These are phyloP conservation scores for Penicillium sp. DNA, from an alignment of 2,329 filamentous ascomycete species.

Conservation along the genomic window DNA sequence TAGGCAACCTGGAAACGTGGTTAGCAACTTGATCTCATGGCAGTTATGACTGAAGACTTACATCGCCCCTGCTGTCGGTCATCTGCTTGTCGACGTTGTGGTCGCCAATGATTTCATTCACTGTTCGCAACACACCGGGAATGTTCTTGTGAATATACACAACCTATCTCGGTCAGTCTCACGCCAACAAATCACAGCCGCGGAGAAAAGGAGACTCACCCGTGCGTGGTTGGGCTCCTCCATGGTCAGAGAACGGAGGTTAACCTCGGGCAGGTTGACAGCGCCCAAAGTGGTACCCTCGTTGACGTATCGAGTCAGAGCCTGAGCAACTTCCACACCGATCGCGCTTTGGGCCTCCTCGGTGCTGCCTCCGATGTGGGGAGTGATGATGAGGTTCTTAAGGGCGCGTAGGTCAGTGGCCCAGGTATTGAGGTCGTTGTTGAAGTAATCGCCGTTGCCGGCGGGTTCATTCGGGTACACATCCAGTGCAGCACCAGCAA, in stretches of 20 bases:
- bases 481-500: constrained; percentile 92
- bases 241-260: constrained; percentile 79
- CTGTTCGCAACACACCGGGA: constrained; percentile 86
- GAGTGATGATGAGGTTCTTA: constrained; percentile 90
- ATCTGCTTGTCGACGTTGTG: constrained; percentile 99
- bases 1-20: constrained; percentile 64
- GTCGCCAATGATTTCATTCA: constrained; percentile 89
- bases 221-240: constrained; percentile 87
- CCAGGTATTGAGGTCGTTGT: constrained; percentile 74
- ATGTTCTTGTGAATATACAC: constrained; percentile 98
- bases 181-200: neutral
- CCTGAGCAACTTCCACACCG: constrained; percentile 84
- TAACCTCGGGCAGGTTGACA: constrained; percentile 95
- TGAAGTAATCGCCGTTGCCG: constrained; percentile 94
- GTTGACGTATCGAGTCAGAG: constrained; percentile 91
- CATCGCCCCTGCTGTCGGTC: constrained; percentile 88
- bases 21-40: constrained; percentile 10
- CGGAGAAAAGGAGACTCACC: constrained; percentile 43
- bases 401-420: constrained; percentile 76
- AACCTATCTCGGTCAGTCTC: constrained; percentile 47
- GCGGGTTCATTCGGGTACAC: constrained; percentile 93
- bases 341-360: constrained; percentile 97
- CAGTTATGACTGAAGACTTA: constrained; percentile 37
- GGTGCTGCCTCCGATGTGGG: constrained; percentile 95
- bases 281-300: constrained; percentile 85